Conservation (phyloP, 495 filamentous ascomycete species). For the Neurospora sp. region DNA sequence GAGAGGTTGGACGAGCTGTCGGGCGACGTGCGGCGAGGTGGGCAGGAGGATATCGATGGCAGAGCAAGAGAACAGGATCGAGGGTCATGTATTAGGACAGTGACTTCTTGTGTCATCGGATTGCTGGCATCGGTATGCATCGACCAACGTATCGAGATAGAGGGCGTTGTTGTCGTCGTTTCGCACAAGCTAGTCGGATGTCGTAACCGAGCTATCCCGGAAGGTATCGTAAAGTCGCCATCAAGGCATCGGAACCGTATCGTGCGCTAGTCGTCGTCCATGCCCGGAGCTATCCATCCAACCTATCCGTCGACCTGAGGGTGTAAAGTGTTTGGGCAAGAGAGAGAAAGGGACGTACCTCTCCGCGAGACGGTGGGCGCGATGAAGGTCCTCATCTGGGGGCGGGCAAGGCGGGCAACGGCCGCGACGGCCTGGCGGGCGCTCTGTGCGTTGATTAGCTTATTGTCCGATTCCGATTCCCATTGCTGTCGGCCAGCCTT, state of each 20-base stretch:
- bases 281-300: background rate
- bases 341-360: conserved; percentile 43
- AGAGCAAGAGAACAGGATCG: background rate
- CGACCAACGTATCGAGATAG: background rate
- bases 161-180: background rate
- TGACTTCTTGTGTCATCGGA: background rate
- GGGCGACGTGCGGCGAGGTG: background rate
- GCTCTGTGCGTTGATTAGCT: conserved; percentile 28
- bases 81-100: background rate
- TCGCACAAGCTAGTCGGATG: background rate
- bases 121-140: background rate
- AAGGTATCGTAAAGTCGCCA: background rate
- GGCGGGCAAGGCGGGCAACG: conserved; percentile 60
- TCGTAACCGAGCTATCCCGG: background rate
- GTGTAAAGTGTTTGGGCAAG: background rate
- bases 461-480: background rate
- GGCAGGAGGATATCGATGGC: background rate
- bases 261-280: background rate
- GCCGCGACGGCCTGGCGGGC: conserved; percentile 65
- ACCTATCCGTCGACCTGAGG: background rate
- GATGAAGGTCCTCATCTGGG: conserved; percentile 74
- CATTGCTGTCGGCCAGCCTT: background rate
- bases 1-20: background rate
- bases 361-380: conserved; percentile 60
- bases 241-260: background rate